phyloP scores from a whole-genome alignment of 495 filamentous ascomycete species.

The Penicillium verhagenii region DNA sequence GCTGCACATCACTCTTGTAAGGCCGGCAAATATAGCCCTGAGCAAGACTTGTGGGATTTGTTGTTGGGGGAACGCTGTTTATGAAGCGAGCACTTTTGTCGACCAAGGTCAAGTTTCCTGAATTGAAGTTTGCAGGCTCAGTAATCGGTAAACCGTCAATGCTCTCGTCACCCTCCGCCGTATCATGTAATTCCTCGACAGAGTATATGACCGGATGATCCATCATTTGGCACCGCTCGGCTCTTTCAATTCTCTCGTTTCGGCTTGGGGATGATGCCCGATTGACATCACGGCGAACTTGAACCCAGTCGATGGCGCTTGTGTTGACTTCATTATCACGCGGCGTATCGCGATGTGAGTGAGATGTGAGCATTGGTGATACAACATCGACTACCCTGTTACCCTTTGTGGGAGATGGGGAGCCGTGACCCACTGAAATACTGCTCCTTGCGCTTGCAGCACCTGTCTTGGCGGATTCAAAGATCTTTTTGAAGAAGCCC shows the following conservation, averaged over 20 bases:
- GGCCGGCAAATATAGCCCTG: slow-evolving; percentile 93
- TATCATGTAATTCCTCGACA: slow-evolving; percentile 81
- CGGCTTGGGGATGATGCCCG: slow-evolving; percentile 87
- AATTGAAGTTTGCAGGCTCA: slow-evolving; percentile 80
- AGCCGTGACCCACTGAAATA: slow-evolving; percentile 64
- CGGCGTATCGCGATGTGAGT: slow-evolving; percentile 47
- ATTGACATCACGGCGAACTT: slow-evolving; percentile 93
- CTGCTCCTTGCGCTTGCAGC: slow-evolving; percentile 87
- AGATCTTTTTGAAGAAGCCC: slow-evolving; percentile 94
- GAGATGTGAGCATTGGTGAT: slow-evolving; percentile 32
- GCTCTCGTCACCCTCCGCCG: slow-evolving; percentile 87
- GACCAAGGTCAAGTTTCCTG: slow-evolving; percentile 76
- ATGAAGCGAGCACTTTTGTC: slow-evolving; percentile 96
- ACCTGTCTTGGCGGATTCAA: slow-evolving; percentile 90
- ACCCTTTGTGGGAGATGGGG: slow-evolving; percentile 50
- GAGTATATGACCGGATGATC: slow-evolving; percentile 84
- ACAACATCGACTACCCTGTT: slow-evolving; percentile 34
- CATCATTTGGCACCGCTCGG: slow-evolving; percentile 93
- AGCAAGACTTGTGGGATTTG: slow-evolving; percentile 78
- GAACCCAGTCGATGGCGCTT: slow-evolving; percentile 81
- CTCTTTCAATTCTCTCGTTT: slow-evolving; percentile 80
- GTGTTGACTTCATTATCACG: slow-evolving; percentile 65
- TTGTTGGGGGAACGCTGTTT: slow-evolving; percentile 83
- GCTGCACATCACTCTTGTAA: slow-evolving; percentile 91
- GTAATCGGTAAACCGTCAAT: slow-evolving; percentile 77